A percentile compares a stretch with the other conserved stretches of the same genome.
Conservation (phyloP, 345 rosid genomes). For the Eucalyptus erythrocorys region DNA sequence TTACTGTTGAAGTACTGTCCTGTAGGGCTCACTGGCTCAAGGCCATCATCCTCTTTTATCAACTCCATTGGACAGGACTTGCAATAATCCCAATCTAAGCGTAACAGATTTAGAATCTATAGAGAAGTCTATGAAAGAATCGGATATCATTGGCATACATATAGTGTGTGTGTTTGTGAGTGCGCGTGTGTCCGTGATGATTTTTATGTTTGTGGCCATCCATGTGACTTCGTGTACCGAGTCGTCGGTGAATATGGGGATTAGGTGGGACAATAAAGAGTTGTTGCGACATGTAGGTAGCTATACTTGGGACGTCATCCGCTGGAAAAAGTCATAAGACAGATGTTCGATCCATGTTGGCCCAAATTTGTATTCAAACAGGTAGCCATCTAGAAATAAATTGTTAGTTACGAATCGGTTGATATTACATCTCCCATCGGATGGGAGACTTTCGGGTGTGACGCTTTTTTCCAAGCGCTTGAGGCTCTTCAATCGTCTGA, state of each 20-base stretch:
- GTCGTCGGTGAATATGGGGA: background rate
- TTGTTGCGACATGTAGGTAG: background rate
- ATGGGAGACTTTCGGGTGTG: background rate
- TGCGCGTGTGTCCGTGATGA: background rate
- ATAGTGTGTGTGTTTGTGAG: too few species aligned
- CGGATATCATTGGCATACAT: background rate
- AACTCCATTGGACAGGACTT: background rate
- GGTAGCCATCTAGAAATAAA: background rate
- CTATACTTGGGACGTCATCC: background rate
- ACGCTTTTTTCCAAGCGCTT: background rate
- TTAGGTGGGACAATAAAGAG: background rate
- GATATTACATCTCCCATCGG: background rate
- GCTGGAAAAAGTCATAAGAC: background rate
- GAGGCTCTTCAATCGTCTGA: background rate
- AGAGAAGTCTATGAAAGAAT: background rate
- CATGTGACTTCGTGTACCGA: background rate
- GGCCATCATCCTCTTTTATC: background rate
- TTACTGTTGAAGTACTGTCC: slow-evolving; percentile 26
- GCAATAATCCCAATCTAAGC: background rate
- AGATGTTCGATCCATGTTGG: background rate
- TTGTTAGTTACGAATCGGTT: background rate
- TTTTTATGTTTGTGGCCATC: background rate
- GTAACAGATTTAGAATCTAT: background rate
- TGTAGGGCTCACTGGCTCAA: slow-evolving; percentile 24
- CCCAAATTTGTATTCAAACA: background rate